Base-by-base conservation (phyloP, 164 flowering plant genomes). In the Sextonia rubra region DNA sequence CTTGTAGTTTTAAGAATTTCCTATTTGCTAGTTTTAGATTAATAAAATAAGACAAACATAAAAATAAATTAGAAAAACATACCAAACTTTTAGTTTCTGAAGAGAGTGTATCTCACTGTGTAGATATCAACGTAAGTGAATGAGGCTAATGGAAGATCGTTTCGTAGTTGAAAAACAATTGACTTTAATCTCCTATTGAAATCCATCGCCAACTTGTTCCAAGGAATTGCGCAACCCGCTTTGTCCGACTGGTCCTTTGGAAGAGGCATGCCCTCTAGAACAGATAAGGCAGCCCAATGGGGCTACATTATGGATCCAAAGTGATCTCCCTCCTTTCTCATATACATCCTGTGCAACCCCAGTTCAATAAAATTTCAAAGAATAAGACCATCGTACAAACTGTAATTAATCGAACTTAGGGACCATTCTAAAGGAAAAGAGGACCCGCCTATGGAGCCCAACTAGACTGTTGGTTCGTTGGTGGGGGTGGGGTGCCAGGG, bases 231-330 rank as follows among this genome's bases (percentile, higher is more conserved):
- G 64, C 91, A 88, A 2, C 91, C 91, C 5, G 25, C 75, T 18
- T 67, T 74, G 47, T 88, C 91, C n/a, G 80, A 66, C 24, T 82
- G 79, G 25, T 29, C 79, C 0, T 81, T 77, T 6, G 71, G 76
- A 69, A 82, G 32, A 6, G 64, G 60, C 3, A 80, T 24, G 0
- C 75, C 75, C 27, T 82, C 87, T 72, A 83, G 30, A 18, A 83
- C 49, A 56, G 83, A 82, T 0, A 7, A 85, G 79, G 78, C 91
- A 86, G 27, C 90, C 90, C 1, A 88, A 72, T 9, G 88, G 88
- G 0, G 88, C 90, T 6, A 90, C 85, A 60, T 86, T 88, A 76
- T 86, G 90, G 69, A 88, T 82, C 91, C 88, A 86, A 70, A 86
- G 85, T 12, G 69, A 80, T 65, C 90, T 81, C 2, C 81, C 91